Evolutionary conservation across 345 rosid species (phyloP).

Genomic region (Sonneratia caseolaris): DNA sequence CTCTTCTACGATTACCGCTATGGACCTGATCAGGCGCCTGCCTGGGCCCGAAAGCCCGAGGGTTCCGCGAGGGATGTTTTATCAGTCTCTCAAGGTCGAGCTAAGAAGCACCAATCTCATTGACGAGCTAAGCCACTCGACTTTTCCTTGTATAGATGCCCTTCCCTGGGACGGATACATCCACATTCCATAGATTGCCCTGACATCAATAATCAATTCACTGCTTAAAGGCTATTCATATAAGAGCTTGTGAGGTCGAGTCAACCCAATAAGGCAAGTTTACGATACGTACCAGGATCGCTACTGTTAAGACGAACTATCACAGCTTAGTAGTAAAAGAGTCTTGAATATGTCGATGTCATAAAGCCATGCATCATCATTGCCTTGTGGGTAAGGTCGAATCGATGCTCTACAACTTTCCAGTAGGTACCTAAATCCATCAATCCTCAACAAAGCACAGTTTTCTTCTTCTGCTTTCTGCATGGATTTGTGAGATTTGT

Average conservation of each 20-base stretch:
- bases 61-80: constrained; percentile 74
- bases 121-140: constrained; percentile 16
- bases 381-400: too few species aligned
- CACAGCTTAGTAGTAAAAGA: too few species aligned
- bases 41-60: constrained; percentile 95
- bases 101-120: constrained; percentile 96
- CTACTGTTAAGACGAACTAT: too few species aligned
- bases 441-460: too few species aligned
- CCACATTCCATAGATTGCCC: background rate
- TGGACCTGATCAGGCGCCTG: constrained; percentile 97
- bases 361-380: too few species aligned
- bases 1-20: constrained; percentile 91
- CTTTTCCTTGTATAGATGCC: background rate
- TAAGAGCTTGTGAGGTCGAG: background rate
- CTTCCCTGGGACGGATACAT: background rate
- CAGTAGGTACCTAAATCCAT: too few species aligned
- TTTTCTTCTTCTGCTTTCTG: too few species aligned
- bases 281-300: too few species aligned
- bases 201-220: background rate
- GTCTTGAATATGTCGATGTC: too few species aligned
- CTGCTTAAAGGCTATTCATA: background rate
- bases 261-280: background rate
- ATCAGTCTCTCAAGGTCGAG: constrained; percentile 69
- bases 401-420: too few species aligned
- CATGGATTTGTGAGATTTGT: too few species aligned